Evolutionary conservation across 2,329 filamentous ascomycete genomes (phyloP).

Genomic region (Beauveria bassiana): DNA sequence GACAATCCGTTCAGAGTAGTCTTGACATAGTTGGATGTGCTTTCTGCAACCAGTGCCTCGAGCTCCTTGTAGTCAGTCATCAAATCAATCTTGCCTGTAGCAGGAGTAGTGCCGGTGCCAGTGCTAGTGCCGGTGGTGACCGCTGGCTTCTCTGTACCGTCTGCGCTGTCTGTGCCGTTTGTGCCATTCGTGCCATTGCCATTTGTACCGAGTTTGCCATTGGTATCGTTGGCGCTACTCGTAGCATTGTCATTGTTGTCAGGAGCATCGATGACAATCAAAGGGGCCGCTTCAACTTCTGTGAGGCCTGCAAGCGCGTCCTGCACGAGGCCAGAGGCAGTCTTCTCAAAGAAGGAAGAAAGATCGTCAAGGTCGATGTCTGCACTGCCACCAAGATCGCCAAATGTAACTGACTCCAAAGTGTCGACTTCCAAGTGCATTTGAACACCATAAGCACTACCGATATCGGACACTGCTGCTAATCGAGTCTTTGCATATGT

Average conservation of each 20-base stretch:
- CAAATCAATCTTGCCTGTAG: conserved; percentile 18
- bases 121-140: background rate
- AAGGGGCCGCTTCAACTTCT: conserved; percentile 18
- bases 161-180: conserved; percentile 20
- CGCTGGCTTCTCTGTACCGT: conserved; percentile 22
- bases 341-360: conserved; percentile 35
- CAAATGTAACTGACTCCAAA: conserved; percentile 20
- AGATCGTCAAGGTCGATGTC: conserved; percentile 33
- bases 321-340: conserved; percentile 32
- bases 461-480: conserved; percentile 25
- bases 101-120: background rate
- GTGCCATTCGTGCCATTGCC: conserved; percentile 18
- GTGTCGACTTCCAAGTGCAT: conserved; percentile 24
- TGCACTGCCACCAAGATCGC: conserved; percentile 20
- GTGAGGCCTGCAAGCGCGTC: conserved; percentile 31
- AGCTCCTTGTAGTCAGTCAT: conserved; percentile 35
- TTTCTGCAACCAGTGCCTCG: conserved; percentile 35
- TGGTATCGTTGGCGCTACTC: conserved; percentile 14
- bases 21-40: conserved; percentile 37
- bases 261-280: conserved; percentile 5
- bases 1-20: conserved; percentile 36
- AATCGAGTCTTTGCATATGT: conserved; percentile 27
- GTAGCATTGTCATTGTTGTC: background rate
- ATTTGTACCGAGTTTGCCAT: conserved; percentile 20
- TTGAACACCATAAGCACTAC: conserved; percentile 27